These are phyloP conservation scores for Hylodesmum podocarpum DNA, from an alignment of 306 rosid genomes.

Conservation along the genomic window DNA sequence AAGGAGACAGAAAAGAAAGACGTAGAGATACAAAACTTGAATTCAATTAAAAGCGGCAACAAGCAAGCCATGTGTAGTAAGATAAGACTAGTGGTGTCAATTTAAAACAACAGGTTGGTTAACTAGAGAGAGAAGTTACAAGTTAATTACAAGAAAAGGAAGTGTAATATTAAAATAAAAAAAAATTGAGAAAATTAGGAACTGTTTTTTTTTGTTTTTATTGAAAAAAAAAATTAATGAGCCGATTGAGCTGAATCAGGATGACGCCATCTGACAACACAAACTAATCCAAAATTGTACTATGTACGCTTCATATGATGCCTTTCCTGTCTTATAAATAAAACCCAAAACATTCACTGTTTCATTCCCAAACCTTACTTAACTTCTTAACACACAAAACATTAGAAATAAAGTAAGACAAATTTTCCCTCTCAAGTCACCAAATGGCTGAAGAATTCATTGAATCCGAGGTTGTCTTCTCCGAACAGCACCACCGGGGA, in stretches of 20 bases:
- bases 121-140: background rate
- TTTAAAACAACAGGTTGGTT: background rate
- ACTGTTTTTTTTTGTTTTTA: conserved; percentile 20
- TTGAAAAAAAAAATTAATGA: too few species aligned
- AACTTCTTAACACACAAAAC: background rate
- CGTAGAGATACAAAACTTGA: background rate
- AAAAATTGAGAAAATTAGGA: conserved; percentile 27
- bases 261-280: conserved; percentile 6
- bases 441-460: conserved; percentile 53
- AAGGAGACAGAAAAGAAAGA: background rate
- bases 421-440: too few species aligned
- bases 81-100: background rate
- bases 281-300: conserved; percentile 42
- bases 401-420: too few species aligned
- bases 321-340: conserved; percentile 25
- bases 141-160: conserved; percentile 22
- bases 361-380: conserved; percentile 30
- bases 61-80: background rate
- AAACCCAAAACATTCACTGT: conserved; percentile 38
- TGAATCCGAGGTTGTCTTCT: conserved; percentile 76
- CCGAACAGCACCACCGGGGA: conserved; percentile 19
- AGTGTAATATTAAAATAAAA: background rate
- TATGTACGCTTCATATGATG: conserved; percentile 37
- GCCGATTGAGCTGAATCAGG: conserved; percentile 36
- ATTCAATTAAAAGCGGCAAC: too few species aligned